Evolutionary conservation across 2,329 filamentous ascomycete genomes (phyloP), one percentile per base, ranked within the genome.

Genomic region (Microdochium trichocladiopsis): DNA sequence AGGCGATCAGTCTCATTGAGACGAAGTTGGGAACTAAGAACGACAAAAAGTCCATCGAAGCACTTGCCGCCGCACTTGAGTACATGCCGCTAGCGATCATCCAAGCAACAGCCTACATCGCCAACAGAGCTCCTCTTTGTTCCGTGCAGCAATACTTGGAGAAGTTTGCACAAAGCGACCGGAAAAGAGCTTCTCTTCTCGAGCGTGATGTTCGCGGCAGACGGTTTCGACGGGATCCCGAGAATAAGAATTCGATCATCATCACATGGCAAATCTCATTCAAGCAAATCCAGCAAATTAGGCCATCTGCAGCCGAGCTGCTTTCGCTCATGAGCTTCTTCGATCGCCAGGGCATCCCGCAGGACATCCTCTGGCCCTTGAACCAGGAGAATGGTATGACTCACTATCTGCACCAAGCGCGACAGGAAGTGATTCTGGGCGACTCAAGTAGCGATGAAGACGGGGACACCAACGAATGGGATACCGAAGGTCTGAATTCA

Each of bases 251-350:
- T 50, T 66, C 69, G 1, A 57, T 73, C 1, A 60, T 69, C 2
- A 48, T 52, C 0, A 72, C 69, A 0, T 74, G 65, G 68, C 63
- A 68, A 47, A 59, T 68, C 8, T 66, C 65, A 0, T 69, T 69
- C 49, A 56, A 68, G 11, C 55, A 70, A n/a, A 70, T 77, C 37
- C 66, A 61, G 10, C 53, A 56, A 1, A 52, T 57, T 25, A 53
- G 61, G 31, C 60, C 54, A 5, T 63, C 63, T 4, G 75, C 74
- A 9, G 64, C 73, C 2, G 58, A 72, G 16, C 57, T 77, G 10
- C 55, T 78, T 0, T 72, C 71, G 1, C 62, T 77, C 4, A 71
- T 77, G 69, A 74, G 72, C 62, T 70, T 73, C 53, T 77, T 73
- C 55, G 65, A 77, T 50, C 61, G 62, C 22, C 67, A 75, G 55